These are phyloP conservation scores for Leucocoprinus sp. DNA, from an alignment of 768 basidiomycete genomes.

Conservation along the genomic window DNA sequence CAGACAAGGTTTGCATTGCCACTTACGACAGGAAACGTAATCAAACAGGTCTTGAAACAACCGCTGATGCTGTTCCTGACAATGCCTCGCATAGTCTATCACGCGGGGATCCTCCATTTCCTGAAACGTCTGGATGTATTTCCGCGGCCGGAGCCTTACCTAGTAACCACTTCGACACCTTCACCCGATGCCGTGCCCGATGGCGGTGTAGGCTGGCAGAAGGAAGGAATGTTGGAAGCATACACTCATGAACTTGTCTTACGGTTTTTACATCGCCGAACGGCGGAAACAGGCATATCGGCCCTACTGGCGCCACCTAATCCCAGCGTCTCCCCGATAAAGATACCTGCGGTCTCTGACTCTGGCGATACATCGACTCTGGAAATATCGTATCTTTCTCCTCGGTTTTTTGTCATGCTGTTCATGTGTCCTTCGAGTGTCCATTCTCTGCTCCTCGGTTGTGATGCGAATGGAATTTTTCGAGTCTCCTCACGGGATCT, in stretches of 20 bases:
- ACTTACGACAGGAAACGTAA: constrained; percentile 29
- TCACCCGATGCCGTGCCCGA: constrained; percentile 3
- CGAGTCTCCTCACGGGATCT: constrained; percentile 25
- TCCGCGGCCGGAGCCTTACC: constrained; percentile 48
- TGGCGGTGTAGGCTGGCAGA: constrained; percentile 30
- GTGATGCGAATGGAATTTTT: constrained; percentile 31
- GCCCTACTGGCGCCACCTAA: constrained; percentile 34
- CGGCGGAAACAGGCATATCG: constrained; percentile 19
- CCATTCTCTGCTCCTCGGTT: constrained; percentile 34
- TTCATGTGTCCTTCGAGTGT: constrained; percentile 30
- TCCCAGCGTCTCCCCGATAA: constrained; percentile 20
- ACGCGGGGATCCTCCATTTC: constrained; percentile 58
- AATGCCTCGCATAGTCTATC: constrained; percentile 50
- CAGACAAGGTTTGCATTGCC: constrained; percentile 28
- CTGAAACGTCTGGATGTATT: constrained; percentile 46
- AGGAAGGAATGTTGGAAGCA: constrained; percentile 23
- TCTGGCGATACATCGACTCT: constrained; percentile 12
- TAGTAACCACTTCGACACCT: constrained; percentile 15
- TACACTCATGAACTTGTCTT: constrained; percentile 24
- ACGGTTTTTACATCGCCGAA: constrained; percentile 20
- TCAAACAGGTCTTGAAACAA: constrained; percentile 30
- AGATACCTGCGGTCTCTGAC: constrained; percentile 12
- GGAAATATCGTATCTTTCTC: constrained; percentile 35
- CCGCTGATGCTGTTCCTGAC: constrained; percentile 51
- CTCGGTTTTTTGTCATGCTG: constrained; percentile 40